A percentile compares a stretch with the other conserved stretches of the same genome.
Evolutionary conservation across 331 rosid genomes (phyloP).

Genomic region (Quercus lobata): DNA sequence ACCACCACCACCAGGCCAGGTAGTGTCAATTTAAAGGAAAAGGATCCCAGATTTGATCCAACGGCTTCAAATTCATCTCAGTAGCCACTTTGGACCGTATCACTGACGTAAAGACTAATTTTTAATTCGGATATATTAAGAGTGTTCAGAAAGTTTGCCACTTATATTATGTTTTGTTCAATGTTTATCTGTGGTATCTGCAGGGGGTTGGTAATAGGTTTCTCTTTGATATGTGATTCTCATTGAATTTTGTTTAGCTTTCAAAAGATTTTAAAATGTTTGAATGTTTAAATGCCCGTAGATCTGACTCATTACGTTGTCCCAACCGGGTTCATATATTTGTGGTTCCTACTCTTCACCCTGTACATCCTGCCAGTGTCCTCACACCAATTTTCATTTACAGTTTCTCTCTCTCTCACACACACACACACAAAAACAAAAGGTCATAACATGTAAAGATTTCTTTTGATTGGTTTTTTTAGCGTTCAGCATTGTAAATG

Average conservation of each 20-base stretch:
- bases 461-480: neutral
- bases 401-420: neutral
- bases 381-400: neutral
- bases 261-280: neutral
- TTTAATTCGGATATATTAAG: no score
- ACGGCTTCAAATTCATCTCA: no score
- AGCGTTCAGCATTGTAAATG: constrained; percentile 1
- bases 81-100: no score
- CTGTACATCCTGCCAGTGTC: neutral
- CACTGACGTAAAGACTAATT: no score
- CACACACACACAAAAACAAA: no score
- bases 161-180: neutral
- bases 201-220: neutral
- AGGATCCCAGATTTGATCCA: no score
- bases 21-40: no score
- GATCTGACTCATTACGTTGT: neutral
- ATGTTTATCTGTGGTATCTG: neutral
- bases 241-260: neutral
- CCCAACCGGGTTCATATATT: neutral
- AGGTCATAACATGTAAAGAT: neutral
- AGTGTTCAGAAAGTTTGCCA: no score
- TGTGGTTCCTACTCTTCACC: neutral
- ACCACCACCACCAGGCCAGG: no score
- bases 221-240: neutral
- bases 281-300: neutral